phyloP scores from a whole-genome alignment of 192 early-diverging fungal species.

The Coemansia sp. region DNA sequence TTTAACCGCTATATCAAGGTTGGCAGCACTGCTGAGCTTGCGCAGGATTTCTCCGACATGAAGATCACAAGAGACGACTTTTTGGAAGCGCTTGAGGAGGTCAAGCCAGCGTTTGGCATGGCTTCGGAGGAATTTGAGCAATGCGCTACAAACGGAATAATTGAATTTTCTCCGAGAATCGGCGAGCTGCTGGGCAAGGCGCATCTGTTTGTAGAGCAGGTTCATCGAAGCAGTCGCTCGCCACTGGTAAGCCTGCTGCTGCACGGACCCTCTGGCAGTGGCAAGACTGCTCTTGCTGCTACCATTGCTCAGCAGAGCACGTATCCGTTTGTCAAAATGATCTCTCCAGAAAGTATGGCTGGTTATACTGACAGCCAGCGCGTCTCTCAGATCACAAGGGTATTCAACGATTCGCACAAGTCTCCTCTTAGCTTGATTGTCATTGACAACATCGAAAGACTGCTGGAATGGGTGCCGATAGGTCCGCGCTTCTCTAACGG shows the following conservation, averaged over 20 bases:
- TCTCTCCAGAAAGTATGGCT: slow-evolving; percentile 95
- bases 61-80: slow-evolving; percentile 87
- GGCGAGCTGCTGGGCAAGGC: slow-evolving; percentile 62
- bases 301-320: slow-evolving; percentile 85
- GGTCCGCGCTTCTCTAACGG: slow-evolving; percentile 94
- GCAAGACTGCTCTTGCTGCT: slow-evolving; percentile 96
- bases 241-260: slow-evolving; percentile 90
- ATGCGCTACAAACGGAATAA: slow-evolving; percentile 82
- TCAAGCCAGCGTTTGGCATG: slow-evolving; percentile 92
- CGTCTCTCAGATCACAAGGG: slow-evolving; percentile 83
- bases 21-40: slow-evolving; percentile 77
- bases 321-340: slow-evolving; percentile 96
- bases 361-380: slow-evolving; percentile 84
- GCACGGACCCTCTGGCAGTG: slow-evolving; percentile 82
- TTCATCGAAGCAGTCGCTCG: slow-evolving; percentile 76
- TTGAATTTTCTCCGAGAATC: slow-evolving; percentile 69
- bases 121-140: slow-evolving; percentile 86
- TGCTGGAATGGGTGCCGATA: slow-evolving; percentile 94
- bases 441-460: slow-evolving; percentile 89
- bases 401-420: slow-evolving; percentile 98
- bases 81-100: slow-evolving; percentile 85
- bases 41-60: slow-evolving; percentile 85
- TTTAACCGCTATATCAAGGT: slow-evolving; percentile 96
- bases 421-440: slow-evolving; percentile 92
- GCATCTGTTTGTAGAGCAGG: slow-evolving; percentile 66